Conservation (phyloP, 1,284 basidiomycete species). For the Phylloporus sp. region DNA sequence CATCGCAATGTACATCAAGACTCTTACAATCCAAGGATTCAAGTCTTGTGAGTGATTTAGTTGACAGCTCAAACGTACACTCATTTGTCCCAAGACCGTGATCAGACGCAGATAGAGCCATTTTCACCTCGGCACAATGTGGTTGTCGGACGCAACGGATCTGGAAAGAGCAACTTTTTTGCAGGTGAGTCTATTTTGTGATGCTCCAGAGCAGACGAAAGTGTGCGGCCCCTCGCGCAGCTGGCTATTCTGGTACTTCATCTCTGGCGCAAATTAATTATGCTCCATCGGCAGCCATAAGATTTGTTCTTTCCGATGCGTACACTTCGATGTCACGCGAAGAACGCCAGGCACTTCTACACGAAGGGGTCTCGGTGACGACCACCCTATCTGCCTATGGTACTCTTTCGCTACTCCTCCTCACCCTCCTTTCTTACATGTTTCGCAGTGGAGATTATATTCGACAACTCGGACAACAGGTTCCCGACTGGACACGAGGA, state of each 20-base stretch:
- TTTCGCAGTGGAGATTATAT: conserved; percentile 77
- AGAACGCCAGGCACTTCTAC: conserved; percentile 90
- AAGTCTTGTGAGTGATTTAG: conserved; percentile 79
- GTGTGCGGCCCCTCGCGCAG: neutral
- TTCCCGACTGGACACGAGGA: conserved; percentile 91
- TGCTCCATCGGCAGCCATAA: conserved; percentile 73
- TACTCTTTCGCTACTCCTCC: conserved; percentile 42
- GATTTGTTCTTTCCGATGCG: conserved; percentile 96
- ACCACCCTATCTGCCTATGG: conserved; percentile 95
- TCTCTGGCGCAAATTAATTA: conserved; percentile 13
- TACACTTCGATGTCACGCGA: conserved; percentile 96
- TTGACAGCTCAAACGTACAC: conserved; percentile 9
- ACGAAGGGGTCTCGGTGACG: conserved; percentile 90
- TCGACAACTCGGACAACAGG: conserved; percentile 89
- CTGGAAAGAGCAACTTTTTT: conserved; percentile 97
- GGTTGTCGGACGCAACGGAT: conserved; percentile 94
- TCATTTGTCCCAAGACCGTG: conserved; percentile 61
- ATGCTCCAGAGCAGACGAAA: neutral
- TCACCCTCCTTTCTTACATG: conserved; percentile 25
- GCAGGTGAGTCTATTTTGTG: conserved; percentile 60
- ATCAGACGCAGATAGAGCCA: conserved; percentile 84
- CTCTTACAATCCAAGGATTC: conserved; percentile 94
- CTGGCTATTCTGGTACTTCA: neutral
- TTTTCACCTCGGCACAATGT: conserved; percentile 91
- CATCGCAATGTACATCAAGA: conserved; percentile 82